Base-by-base conservation (phyloP, 2,329 filamentous ascomycete genomes). In the Blumeriella jaapii region DNA sequence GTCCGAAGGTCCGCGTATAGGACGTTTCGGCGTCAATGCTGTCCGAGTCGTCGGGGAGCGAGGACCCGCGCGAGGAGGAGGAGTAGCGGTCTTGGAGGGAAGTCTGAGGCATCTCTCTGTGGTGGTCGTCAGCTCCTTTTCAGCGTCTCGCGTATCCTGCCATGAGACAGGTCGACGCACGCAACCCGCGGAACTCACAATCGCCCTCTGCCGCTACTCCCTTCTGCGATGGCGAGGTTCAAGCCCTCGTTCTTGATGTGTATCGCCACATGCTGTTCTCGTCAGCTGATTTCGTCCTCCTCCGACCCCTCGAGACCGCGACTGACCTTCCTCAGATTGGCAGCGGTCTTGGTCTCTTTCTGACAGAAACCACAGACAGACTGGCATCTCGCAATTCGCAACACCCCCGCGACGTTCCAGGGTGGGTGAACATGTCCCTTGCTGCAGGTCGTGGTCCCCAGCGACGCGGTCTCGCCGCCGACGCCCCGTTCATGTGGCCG, bases 181-280 rank as follows among this genome's bases (percentile, higher is more conserved):
- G 4, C n/a, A 20, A 14, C 10, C 5, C 16, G 16, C 9, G 13
- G 15, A 32, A 44, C 48, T 33, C 38, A 52, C 51, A 53, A 34
- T 42, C 47, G 44, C 18, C 47, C 48, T 33, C 48, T 33, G 3
- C 51, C 48, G 41, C 47, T 52, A 4, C 44, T 45, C 4, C 49
- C 49, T 34, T 52, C 49, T 2, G 51, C 48, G 34, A 53, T 52
- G 5, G 39, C 44, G 3, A 53, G 39, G 29, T 46, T 43, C 12
- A 53, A 39, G 10, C 47, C 33, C 34, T 52, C 49, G 31, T 52
- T 53, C 33, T 51, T 51, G 29, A 53, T 52, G 39, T 53, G 49
- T 30, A 52, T 50, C 3, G 48, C 48, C 24, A 52, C 51, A 42
- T 53, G 51, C 50, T 52, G 15, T 13, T 9, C 17, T 18, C n/a